These are phyloP conservation scores for Amanita rubescens DNA, from an alignment of 768 basidiomycete genomes.

Conservation along the genomic window DNA sequence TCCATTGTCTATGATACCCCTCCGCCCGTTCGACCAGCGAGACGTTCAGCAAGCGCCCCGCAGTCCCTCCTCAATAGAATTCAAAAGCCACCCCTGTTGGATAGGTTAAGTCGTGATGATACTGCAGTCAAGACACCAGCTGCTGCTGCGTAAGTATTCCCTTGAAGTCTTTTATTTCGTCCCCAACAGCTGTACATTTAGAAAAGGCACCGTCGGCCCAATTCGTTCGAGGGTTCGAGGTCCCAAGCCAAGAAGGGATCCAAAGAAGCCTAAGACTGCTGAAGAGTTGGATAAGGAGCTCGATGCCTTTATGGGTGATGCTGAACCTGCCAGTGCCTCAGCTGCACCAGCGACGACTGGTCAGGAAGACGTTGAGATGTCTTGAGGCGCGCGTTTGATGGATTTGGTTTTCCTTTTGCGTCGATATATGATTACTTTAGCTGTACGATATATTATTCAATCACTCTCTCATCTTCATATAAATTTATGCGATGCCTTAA, in stretches of 20 bases:
- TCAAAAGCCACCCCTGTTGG: conserved; percentile 62
- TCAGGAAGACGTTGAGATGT: conserved; percentile 48
- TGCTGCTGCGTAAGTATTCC: conserved; percentile 30
- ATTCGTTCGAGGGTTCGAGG: conserved; percentile 34
- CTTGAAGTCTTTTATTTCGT: not conserved
- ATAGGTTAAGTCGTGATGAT: conserved; percentile 52
- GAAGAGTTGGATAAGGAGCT: conserved; percentile 85
- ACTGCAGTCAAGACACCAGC: conserved; percentile 24
- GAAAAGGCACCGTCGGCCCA: conserved; percentile 37
- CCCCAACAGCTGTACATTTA: conserved; percentile 1
- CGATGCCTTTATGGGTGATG: conserved; percentile 78
- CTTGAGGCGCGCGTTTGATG: conserved; percentile 13
- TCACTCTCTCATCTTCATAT: too few species aligned
- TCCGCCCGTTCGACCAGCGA: conserved; percentile 36
- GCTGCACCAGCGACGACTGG: conserved; percentile 5
- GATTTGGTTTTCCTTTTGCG: not conserved
- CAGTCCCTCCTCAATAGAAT: conserved; percentile 67
- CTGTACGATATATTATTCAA: not conserved
- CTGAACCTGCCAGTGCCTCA: conserved; percentile 21
- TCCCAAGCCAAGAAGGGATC: conserved; percentile 23
- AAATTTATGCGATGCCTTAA: too few species aligned
- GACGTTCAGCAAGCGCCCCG: conserved; percentile 45
- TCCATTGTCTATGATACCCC: conserved; percentile 57
- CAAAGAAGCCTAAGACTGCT: conserved; percentile 60
- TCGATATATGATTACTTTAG: conserved; percentile 5